Evolutionary conservation across 495 filamentous ascomycete species (phyloP).

Genomic region (Annulohypoxylon moriforme): DNA sequence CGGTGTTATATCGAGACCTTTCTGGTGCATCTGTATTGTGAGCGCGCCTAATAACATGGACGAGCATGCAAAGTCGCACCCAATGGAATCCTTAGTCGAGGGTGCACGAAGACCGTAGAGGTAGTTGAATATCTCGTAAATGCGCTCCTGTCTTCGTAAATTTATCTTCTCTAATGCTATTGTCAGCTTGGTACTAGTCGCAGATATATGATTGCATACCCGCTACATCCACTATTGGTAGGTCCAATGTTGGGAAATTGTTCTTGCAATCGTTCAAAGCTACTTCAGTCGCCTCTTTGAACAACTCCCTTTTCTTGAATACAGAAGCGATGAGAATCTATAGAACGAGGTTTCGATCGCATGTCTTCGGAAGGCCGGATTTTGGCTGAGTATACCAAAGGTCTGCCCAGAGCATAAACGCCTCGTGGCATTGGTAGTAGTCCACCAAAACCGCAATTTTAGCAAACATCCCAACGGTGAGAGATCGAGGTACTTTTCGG

Average conservation of each 20-base stretch:
- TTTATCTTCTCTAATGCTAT: constrained; percentile 1
- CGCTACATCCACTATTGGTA: constrained; percentile 17
- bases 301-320: neutral
- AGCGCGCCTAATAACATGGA: constrained; percentile 16
- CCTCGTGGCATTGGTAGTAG: constrained; percentile 61
- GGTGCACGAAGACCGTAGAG: neutral
- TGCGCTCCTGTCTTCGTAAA: neutral
- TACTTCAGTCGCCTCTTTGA: neutral
- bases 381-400: constrained; percentile 52
- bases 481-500: constrained; percentile 51
- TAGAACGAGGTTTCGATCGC: constrained; percentile 10
- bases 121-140: neutral
- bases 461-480: constrained; percentile 60
- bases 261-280: neutral
- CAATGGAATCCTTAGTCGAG: neutral
- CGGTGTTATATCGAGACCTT: neutral
- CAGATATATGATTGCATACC: neutral
- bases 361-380: neutral
- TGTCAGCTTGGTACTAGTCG: neutral
- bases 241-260: neutral
- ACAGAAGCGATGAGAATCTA: constrained; percentile 11
- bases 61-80: constrained; percentile 20
- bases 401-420: constrained; percentile 54
- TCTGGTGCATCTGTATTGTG: constrained; percentile 5
- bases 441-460: constrained; percentile 64